Evolutionary conservation across 2,329 filamentous ascomycete genomes (phyloP), one percentile per base, ranked within the genome.

Genomic region (Chaetomium globosum): DNA sequence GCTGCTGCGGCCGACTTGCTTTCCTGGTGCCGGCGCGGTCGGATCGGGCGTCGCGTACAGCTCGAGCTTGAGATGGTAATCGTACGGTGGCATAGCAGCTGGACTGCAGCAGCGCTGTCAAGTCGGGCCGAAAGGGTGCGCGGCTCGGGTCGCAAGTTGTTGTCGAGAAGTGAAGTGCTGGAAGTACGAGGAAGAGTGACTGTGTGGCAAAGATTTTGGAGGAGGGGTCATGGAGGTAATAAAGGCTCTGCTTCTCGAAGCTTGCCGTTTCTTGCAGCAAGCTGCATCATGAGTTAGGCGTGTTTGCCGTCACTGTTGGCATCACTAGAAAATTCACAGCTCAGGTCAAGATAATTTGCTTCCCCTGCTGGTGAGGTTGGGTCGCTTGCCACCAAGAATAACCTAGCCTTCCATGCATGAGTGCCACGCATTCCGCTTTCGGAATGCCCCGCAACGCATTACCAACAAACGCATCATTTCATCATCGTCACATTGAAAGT

Each of bases 61-160:
- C 77, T 89, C 87, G 71, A 89, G 83, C 70, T 85, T 87, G n/a
- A 89, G 73, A 71, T 89, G 86, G 71, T 89, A 89, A 69, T 85
- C 85, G 74, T 87, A 88, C 33, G 82, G 82, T 78, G 83, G 82
- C 85, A 87, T 87, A 78, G 73, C 79, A 59, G 36, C 33, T 4
- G 12, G 43, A 4, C 16, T 36, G 4, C 49, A 19, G n/a, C 19
- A 59, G 21, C 53, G 30, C 28, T 21, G 43, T 31, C 23, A 26
- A 57, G 4, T 36, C 26, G 36, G 39, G 36, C 39, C 54, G 12
- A 16, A 26, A 19, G 7, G 31, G 54, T 43, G 33, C 54, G 54
- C 54, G 36, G 49, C 8, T 39, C 10, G 49, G 39, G 49, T 7
- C 4, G 23, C 3, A 5, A 30, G 28, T 21, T 19, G 51, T 19